Evolutionary conservation across 352 stramenopile species (phyloP).

Genomic region (Lagenidium giganteum): DNA sequence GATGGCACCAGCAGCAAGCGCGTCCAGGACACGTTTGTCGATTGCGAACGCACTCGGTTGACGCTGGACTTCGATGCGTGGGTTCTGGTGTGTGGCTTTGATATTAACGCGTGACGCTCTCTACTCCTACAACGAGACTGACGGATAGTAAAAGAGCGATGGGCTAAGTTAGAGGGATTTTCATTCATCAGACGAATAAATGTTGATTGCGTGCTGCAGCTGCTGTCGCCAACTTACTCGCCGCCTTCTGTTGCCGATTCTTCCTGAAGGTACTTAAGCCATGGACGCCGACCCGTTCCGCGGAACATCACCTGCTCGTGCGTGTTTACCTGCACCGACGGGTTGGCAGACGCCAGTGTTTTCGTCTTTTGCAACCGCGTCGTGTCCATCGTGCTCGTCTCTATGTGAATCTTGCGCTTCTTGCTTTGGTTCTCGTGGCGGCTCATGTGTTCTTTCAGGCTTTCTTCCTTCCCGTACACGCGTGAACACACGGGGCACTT

Average conservation of each 20-base stretch:
- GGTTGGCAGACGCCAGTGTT: conserved; percentile 69
- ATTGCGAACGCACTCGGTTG: too few species aligned
- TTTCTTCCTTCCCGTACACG: conserved; percentile 61
- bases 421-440: conserved; percentile 73
- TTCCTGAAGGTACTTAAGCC: conserved; percentile 58
- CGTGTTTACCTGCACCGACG: conserved; percentile 75
- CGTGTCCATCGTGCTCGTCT: conserved; percentile 63
- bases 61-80: too few species aligned
- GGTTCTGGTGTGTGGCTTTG: too few species aligned
- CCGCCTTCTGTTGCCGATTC: conserved; percentile 14
- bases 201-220: too few species aligned
- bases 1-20: too few species aligned
- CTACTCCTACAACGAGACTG: too few species aligned
- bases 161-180: too few species aligned
- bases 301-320: conserved; percentile 78
- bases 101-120: too few species aligned
- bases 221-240: too few species aligned
- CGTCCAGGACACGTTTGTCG: too few species aligned
- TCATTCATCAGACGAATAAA: too few species aligned
- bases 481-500: conserved; percentile 66
- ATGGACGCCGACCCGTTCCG: conserved; percentile 46
- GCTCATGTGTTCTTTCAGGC: conserved; percentile 57
- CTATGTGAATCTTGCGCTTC: conserved; percentile 75
- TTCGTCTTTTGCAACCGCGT: conserved; percentile 64
- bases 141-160: too few species aligned